phyloP scores from a whole-genome alignment of 257 asterid species.

The Euphrasia confusa region DNA sequence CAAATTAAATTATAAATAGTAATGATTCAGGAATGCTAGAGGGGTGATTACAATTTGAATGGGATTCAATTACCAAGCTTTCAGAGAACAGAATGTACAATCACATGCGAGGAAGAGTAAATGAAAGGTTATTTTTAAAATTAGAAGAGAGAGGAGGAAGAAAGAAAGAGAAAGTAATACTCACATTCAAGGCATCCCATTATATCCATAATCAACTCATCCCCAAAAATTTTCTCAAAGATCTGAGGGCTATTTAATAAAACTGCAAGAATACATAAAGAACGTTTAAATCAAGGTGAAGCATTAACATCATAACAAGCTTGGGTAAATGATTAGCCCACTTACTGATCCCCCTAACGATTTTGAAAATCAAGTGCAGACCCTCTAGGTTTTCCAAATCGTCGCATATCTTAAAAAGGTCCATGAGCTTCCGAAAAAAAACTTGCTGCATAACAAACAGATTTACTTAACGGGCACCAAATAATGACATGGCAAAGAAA shows the following conservation, averaged over 20 bases:
- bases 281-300: slow-evolving; percentile 14
- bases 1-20: neutral
- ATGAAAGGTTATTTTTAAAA: neutral
- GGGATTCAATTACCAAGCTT: neutral
- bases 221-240: slow-evolving; percentile 88
- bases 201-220: slow-evolving; percentile 84
- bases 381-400: slow-evolving; percentile 76
- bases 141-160: neutral
- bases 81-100: neutral
- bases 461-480: slow-evolving; percentile 25
- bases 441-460: slow-evolving; percentile 57
- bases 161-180: slow-evolving; percentile 25
- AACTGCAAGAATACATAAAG: slow-evolving; percentile 57
- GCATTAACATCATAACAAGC: slow-evolving; percentile 11
- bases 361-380: slow-evolving; percentile 79
- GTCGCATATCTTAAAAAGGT: slow-evolving; percentile 70
- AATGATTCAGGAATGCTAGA: neutral
- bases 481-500: slow-evolving; percentile 12
- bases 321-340: slow-evolving; percentile 22
- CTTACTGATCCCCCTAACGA: slow-evolving; percentile 85
- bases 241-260: slow-evolving; percentile 73
- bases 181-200: slow-evolving; percentile 96
- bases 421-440: slow-evolving; percentile 77
- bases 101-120: slow-evolving; percentile 2
- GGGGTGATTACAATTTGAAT: neutral